Percentiles rank a stretch among this genome's conserved stretches.
phyloP scores from a whole-genome alignment of 805 yeast species.

The Kuraishia ogatae region DNA sequence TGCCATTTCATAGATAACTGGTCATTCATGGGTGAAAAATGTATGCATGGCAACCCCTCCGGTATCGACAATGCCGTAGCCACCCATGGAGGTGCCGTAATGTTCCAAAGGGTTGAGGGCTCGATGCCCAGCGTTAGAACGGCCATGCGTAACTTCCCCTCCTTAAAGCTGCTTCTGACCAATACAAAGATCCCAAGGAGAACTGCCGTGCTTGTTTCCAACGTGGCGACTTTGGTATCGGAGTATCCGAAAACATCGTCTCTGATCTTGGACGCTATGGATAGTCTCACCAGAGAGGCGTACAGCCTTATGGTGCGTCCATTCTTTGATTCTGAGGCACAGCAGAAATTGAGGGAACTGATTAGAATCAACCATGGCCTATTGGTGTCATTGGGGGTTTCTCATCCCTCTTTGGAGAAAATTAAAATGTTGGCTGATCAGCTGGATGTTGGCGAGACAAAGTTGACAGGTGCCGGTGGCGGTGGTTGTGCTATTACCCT shows the following conservation, averaged over 20 bases:
- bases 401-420: constrained; percentile 84
- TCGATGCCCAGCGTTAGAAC: constrained; percentile 57
- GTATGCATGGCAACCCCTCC: constrained; percentile 94
- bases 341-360: constrained; percentile 44
- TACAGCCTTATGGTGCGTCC: constrained; percentile 53
- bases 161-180: constrained; percentile 64
- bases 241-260: constrained; percentile 46
- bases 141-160: constrained; percentile 66
- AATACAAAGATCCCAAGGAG: constrained; percentile 84
- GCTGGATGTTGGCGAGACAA: constrained; percentile 70
- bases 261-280: constrained; percentile 70
- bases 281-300: constrained; percentile 63
- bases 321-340: constrained; percentile 31
- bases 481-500: constrained; percentile 97
- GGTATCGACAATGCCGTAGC: constrained; percentile 97
- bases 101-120: constrained; percentile 60
- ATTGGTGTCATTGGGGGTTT: constrained; percentile 77
- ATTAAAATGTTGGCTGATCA: constrained; percentile 61
- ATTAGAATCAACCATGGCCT: constrained; percentile 83
- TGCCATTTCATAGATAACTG: constrained; percentile 67
- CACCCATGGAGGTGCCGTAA: constrained; percentile 91
- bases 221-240: constrained; percentile 50
- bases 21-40: constrained; percentile 90
- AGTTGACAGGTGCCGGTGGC: constrained; percentile 97
- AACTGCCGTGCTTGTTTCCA: constrained; percentile 75